phyloP scores from a whole-genome alignment of 2,329 filamentous ascomycete genomes.

The Ambrosiella beaveri region DNA sequence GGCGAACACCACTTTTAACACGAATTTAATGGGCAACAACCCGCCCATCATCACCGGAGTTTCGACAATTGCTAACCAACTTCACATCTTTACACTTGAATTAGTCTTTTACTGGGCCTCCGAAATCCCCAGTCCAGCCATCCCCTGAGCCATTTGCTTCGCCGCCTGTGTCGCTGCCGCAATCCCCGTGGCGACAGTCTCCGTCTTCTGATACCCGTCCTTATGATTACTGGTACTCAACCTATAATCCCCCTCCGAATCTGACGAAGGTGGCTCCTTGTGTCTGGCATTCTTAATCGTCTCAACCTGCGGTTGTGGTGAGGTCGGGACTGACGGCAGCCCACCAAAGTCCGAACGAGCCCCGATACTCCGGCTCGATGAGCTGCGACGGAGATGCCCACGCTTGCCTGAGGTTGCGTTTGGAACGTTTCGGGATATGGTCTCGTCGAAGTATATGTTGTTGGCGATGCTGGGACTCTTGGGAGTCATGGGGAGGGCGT shows the following conservation, averaged over 20 bases:
- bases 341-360: conserved; percentile 57
- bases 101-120: not conserved
- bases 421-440: conserved; percentile 37
- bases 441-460: conserved; percentile 89
- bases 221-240: not conserved
- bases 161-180: not conserved
- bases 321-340: not conserved
- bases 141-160: not conserved
- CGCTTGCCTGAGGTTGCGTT: not conserved
- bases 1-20: not conserved
- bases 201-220: not conserved
- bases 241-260: not conserved
- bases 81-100: not conserved
- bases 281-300: conserved; percentile 3
- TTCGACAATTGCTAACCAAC: not conserved
- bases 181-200: not conserved
- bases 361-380: conserved; percentile 68
- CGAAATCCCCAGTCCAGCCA: not conserved
- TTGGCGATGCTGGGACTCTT: conserved; percentile 71
- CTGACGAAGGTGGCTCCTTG: not conserved
- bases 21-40: not conserved
- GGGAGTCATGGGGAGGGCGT: conserved; percentile 76
- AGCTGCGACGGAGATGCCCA: conserved; percentile 49
- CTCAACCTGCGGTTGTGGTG: not conserved
- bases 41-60: not conserved